Percentiles rank a stretch among this genome's conserved stretches.
Evolutionary conservation across 805 yeast genomes (phyloP).

Genomic region (Myxozyma melibiosi): DNA sequence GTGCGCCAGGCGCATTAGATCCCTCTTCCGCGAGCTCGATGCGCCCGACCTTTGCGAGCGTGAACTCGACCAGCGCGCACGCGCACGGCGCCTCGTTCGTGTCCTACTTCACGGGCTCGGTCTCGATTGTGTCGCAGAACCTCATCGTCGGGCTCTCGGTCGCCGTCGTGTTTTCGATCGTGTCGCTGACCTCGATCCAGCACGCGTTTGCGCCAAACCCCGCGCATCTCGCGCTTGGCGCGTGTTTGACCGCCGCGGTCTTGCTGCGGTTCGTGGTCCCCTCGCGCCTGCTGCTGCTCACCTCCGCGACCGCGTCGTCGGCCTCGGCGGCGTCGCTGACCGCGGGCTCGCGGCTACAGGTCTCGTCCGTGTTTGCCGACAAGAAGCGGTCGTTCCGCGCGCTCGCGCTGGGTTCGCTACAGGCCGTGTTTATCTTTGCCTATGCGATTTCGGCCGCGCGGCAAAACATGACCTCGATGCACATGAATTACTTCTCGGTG

Average conservation of each 20-base stretch:
- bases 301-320: conserved; percentile 11
- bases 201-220: conserved; percentile 8
- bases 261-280: conserved; percentile 19
- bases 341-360: conserved; percentile 18
- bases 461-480: conserved; percentile 29
- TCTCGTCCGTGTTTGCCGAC: conserved; percentile 26
- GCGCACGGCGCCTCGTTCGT: conserved; percentile 22
- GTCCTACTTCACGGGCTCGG: conserved; percentile 24
- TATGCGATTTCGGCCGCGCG: conserved; percentile 18
- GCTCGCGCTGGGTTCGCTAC: conserved; percentile 21
- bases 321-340: background rate
- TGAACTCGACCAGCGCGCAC: background rate
- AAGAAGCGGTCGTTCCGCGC: conserved; percentile 20
- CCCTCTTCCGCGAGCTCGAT: background rate
- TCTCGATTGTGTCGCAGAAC: conserved; percentile 17
- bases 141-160: conserved; percentile 13
- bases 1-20: background rate
- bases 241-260: conserved; percentile 10
- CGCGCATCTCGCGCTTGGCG: conserved; percentile 16
- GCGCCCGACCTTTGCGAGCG: conserved; percentile 4
- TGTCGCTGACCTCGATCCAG: conserved; percentile 15
- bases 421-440: conserved; percentile 7
- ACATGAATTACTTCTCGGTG: conserved; percentile 33
- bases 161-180: conserved; percentile 14
- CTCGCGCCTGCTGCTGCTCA: conserved; percentile 7